Conservation (phyloP, 306 rosid genomes). For the Lagenaria siceraria region DNA sequence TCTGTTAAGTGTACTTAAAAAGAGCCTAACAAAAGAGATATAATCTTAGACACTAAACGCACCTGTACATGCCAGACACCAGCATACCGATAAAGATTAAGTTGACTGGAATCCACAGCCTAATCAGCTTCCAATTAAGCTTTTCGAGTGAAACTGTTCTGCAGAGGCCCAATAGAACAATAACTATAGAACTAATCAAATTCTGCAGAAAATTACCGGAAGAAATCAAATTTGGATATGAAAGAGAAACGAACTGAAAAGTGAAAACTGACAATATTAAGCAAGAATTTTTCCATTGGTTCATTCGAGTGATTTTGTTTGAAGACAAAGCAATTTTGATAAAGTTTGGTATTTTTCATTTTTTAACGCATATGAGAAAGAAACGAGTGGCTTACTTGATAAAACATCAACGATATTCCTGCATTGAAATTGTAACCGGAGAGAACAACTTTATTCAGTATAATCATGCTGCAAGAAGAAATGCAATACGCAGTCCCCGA, state of each 20-base stretch:
- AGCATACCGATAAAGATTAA: slow-evolving; percentile 84
- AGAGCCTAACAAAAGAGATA: background rate
- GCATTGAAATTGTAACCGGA: slow-evolving; percentile 72
- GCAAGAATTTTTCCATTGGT: background rate
- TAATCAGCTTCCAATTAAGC: slow-evolving; percentile 68
- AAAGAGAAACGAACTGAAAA: background rate
- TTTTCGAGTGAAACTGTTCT: slow-evolving; percentile 49
- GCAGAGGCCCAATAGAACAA: slow-evolving; percentile 43
- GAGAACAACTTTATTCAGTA: slow-evolving; percentile 72
- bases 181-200: slow-evolving; percentile 56
- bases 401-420: slow-evolving; percentile 81
- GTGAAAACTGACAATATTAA: background rate
- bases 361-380: background rate
- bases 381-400: slow-evolving; percentile 40
- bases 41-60: background rate
- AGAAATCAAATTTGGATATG: background rate
- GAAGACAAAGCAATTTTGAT: background rate
- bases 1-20: background rate
- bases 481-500: slow-evolving; percentile 80
- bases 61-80: slow-evolving; percentile 84
- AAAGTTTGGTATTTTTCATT: background rate
- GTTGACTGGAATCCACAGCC: slow-evolving; percentile 86
- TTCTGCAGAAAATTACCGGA: slow-evolving; percentile 39
- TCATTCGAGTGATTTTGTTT: background rate
- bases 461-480: slow-evolving; percentile 86